Evolutionary conservation across 352 stramenopile species (phyloP).

Genomic region (Ophiocytium majus): DNA sequence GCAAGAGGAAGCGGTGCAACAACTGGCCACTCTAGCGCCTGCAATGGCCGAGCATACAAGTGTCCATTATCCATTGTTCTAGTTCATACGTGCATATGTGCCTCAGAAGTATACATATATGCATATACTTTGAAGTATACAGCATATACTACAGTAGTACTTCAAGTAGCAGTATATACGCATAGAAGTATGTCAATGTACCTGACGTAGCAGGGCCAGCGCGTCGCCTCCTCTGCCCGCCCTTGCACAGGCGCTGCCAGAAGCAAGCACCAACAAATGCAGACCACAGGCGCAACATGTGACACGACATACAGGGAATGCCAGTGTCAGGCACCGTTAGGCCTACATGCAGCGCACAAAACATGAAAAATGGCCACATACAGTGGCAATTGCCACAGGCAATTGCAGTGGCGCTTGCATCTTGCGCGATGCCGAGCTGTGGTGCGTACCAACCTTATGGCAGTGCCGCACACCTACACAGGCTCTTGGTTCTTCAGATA

Average conservation of each 20-base stretch:
- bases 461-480: background rate
- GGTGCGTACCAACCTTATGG: too few species aligned
- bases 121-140: too few species aligned
- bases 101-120: too few species aligned
- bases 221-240: conserved; percentile 2
- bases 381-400: background rate
- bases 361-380: background rate
- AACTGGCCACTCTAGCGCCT: too few species aligned
- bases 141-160: background rate
- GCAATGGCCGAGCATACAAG: too few species aligned
- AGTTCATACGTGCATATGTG: too few species aligned
- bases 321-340: background rate
- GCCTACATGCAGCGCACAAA: background rate
- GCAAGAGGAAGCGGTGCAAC: too few species aligned
- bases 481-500: background rate
- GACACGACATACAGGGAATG: background rate
- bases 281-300: background rate
- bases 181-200: background rate
- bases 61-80: too few species aligned
- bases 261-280: background rate
- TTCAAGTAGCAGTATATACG: background rate
- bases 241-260: background rate
- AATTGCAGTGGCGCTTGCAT: background rate
- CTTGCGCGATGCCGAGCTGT: background rate
- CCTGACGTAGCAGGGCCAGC: conserved; percentile 3